Conservation (phyloP, 139 green algal species). For the Tetraselmis chui region DNA sequence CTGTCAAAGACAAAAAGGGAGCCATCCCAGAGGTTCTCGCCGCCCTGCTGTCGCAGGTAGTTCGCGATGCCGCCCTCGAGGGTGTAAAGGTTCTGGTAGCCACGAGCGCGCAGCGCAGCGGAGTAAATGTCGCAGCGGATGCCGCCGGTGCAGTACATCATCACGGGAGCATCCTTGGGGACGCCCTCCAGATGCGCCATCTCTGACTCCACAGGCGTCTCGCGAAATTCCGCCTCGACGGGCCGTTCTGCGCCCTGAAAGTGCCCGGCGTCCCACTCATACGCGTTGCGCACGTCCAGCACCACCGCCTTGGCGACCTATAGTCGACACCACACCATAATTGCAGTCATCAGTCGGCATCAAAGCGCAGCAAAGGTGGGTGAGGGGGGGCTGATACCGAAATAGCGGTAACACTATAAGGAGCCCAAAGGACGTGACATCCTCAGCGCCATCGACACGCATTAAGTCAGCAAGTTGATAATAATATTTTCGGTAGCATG, state of each 20-base stretch:
- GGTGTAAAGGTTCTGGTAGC: conserved; percentile 90
- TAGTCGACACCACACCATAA: no score
- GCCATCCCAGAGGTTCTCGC: conserved; percentile 76
- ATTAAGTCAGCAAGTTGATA: no score
- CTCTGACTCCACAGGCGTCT: conserved; percentile 69
- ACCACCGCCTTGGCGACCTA: conserved; percentile 49
- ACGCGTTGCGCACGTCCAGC: conserved; percentile 93
- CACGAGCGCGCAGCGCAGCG: conserved; percentile 68
- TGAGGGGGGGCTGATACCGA: no score
- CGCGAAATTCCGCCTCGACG: conserved; percentile 78
- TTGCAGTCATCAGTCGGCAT: no score
- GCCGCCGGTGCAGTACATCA: conserved; percentile 99
- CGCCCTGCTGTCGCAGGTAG: conserved; percentile 37
- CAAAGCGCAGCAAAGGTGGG: no score
- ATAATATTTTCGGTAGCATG: no score
- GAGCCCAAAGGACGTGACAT: no score
- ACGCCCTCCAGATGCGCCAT: conserved; percentile 43
- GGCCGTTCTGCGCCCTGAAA: conserved; percentile 78
- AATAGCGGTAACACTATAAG: no score
- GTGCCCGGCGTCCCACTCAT: conserved; percentile 98
- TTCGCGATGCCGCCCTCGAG: conserved; percentile 85
- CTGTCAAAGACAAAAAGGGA: conserved; percentile 95
- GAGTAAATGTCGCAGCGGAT: conserved; percentile 99
- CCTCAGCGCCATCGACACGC: no score
- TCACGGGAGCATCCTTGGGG: conserved; percentile 64